Conservation (phyloP, 1,284 basidiomycete species). For the Marasmius fiardii region DNA sequence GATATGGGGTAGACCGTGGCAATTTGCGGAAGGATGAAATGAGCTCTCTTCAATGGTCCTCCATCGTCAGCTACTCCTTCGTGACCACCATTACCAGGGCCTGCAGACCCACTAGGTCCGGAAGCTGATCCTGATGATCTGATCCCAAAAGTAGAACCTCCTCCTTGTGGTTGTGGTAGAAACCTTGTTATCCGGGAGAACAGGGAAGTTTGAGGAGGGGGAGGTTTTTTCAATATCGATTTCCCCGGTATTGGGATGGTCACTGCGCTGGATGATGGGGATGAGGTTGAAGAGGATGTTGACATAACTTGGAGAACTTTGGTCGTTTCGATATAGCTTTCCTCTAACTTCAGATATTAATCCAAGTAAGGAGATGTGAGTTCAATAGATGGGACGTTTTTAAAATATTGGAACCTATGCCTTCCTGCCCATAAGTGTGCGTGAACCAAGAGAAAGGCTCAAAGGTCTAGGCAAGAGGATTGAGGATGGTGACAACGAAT, state of each 20-base stretch:
- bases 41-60: constrained; percentile 69
- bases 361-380: background rate
- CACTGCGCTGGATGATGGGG: constrained; percentile 75
- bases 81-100: constrained; percentile 3
- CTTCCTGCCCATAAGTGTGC: background rate
- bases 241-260: constrained; percentile 73
- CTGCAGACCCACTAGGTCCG: background rate
- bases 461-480: background rate
- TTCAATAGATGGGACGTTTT: background rate
- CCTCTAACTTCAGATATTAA: background rate
- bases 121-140: background rate
- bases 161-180: constrained; percentile 38
- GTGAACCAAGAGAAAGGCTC: background rate
- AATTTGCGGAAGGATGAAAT: constrained; percentile 82
- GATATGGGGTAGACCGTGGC: constrained; percentile 86
- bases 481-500: background rate
- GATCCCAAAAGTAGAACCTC: background rate
- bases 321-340: background rate
- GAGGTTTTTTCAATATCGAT: constrained; percentile 76
- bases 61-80: constrained; percentile 17
- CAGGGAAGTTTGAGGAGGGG: constrained; percentile 63
- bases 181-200: constrained; percentile 71
- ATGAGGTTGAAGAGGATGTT: constrained; percentile 19
- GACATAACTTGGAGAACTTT: constrained; percentile 5
- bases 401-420: background rate